These are phyloP conservation scores for Ambrosiella xylebori DNA, from an alignment of 2,329 filamentous ascomycete genomes.

Conservation along the genomic window DNA sequence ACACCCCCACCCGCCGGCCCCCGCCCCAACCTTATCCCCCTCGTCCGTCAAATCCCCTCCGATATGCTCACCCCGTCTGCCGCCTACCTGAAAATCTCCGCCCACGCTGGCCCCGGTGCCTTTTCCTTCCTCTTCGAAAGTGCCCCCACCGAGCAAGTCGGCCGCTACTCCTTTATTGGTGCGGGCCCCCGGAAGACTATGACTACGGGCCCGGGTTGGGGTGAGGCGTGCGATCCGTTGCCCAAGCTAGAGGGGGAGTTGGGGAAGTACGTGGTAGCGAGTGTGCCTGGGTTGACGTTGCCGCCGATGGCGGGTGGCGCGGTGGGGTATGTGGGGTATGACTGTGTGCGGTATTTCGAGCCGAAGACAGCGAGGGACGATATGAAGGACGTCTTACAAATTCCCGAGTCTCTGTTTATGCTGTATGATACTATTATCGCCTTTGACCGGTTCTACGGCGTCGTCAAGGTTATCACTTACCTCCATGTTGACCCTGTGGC, in stretches of 20 bases:
- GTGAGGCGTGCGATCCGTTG: slow-evolving; percentile 67
- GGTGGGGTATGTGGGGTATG: slow-evolving; percentile 92
- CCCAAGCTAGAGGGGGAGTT: slow-evolving; percentile 70
- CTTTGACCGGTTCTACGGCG: slow-evolving; percentile 86
- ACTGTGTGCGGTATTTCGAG: slow-evolving; percentile 95
- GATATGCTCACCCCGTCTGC: slow-evolving; percentile 89
- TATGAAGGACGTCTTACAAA: slow-evolving; percentile 71
- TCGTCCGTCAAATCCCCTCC: slow-evolving; percentile 72
- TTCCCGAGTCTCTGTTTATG: slow-evolving; percentile 95
- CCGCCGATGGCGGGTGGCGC: slow-evolving; percentile 82
- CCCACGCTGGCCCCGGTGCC: slow-evolving; percentile 47
- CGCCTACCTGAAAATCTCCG: slow-evolving; percentile 81
- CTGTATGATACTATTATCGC: slow-evolving; percentile 87
- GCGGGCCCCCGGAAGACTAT: slow-evolving; percentile 65
- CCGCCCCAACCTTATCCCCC: slow-evolving; percentile 55
- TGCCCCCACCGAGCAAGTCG: slow-evolving; percentile 82
- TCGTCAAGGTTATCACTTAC: slow-evolving; percentile 88
- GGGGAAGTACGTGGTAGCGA: slow-evolving; percentile 58
- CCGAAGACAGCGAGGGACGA: slow-evolving; percentile 71
- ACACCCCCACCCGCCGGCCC: slow-evolving; percentile 19
- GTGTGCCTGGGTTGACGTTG: slow-evolving; percentile 65
- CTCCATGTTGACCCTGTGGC: slow-evolving; percentile 47
- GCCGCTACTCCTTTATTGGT: slow-evolving; percentile 88
- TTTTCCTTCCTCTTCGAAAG: slow-evolving; percentile 93
- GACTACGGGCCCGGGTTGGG: slow-evolving; percentile 75